A percentile compares a stretch with the other conserved stretches of the same genome.
Evolutionary conservation across 768 basidiomycete species (phyloP).

Genomic region (Boletus speciosus): DNA sequence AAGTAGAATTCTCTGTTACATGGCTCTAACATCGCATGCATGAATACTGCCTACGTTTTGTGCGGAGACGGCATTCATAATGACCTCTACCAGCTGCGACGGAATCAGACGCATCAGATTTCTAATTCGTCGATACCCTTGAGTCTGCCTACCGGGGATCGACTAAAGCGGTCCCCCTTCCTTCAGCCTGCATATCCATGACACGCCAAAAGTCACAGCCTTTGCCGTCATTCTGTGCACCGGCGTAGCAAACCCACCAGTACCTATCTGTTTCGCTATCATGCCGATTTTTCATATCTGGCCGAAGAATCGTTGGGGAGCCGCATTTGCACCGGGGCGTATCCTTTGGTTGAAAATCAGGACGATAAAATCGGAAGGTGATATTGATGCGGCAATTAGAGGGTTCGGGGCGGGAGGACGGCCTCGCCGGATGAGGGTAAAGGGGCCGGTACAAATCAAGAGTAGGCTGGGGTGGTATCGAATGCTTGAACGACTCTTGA

Average conservation of each 20-base stretch:
- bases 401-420: constrained; percentile 33
- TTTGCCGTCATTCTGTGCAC: constrained; percentile 80
- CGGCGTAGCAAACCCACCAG: constrained; percentile 77
- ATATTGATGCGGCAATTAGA: constrained; percentile 78
- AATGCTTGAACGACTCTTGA: constrained; percentile 81
- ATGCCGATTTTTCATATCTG: constrained; percentile 75
- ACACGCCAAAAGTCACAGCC: constrained; percentile 74
- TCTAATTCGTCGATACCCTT: background rate
- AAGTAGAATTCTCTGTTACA: no score
- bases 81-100: background rate
- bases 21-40: background rate
- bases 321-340: constrained; percentile 74
- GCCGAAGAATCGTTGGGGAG: constrained; percentile 63
- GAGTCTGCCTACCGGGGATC: constrained; percentile 10
- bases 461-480: constrained; percentile 65
- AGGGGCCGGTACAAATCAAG: constrained; percentile 72
- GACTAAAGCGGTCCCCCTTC: constrained; percentile 48
- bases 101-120: background rate
- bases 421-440: constrained; percentile 35
- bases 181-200: constrained; percentile 67
- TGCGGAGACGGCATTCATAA: constrained; percentile 1
- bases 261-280: constrained; percentile 55
- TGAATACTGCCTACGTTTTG: background rate
- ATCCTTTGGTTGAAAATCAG: constrained; percentile 65
- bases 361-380: constrained; percentile 83